These are phyloP conservation scores for Euphorbia celastroides DNA, from an alignment of 441 rosid species.

Conservation along the genomic window DNA sequence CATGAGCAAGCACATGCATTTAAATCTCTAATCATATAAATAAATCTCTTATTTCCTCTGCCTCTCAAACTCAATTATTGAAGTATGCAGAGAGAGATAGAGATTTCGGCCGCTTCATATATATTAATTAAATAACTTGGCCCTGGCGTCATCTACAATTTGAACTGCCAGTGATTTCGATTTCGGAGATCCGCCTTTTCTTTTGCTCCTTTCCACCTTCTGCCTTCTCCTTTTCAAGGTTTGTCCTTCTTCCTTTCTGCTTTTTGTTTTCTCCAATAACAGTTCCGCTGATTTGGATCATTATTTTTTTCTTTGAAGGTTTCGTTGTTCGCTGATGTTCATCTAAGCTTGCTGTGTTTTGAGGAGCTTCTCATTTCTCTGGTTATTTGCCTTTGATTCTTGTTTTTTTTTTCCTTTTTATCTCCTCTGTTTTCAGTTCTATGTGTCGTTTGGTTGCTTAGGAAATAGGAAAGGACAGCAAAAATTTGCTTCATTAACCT, in stretches of 20 bases:
- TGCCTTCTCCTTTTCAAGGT: neutral
- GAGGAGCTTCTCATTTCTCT: slow-evolving; percentile 3
- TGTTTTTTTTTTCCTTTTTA: neutral
- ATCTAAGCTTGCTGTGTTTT: slow-evolving; percentile 11
- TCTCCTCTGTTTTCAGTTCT: neutral
- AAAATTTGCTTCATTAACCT: neutral
- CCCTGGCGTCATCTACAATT: neutral
- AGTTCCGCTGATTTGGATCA: neutral
- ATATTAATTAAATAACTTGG: neutral
- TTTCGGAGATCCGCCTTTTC: neutral
- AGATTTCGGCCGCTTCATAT: neutral
- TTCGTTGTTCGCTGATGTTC: slow-evolving; percentile 18
- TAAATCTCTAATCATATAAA: too few relatives aligned
- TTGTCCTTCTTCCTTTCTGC: too few relatives aligned
- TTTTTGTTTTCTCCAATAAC: neutral
- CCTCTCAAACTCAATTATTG: neutral
- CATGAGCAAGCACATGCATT: too few relatives aligned
- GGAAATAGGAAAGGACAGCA: neutral
- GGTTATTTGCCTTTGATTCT: neutral
- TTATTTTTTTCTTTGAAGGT: neutral
- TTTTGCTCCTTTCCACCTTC: neutral
- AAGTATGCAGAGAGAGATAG: neutral
- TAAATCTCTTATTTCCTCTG: too few relatives aligned
- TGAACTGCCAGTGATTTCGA: neutral
- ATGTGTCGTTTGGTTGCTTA: neutral